Conservation (phyloP, 106 monocot genomes). For the Posidonia australis region DNA sequence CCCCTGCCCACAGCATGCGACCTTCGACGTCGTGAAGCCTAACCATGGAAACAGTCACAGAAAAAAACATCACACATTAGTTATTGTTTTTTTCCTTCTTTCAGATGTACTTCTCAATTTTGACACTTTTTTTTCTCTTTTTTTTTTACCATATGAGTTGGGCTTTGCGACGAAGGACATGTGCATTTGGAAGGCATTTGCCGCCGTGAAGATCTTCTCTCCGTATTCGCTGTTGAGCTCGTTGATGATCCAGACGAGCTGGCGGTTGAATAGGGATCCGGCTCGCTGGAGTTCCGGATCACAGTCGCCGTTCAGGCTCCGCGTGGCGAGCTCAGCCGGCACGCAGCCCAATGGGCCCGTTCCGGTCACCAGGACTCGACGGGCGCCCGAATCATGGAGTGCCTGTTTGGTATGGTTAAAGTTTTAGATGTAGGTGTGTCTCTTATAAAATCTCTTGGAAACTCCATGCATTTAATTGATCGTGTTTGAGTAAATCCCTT, state of each 20-base stretch:
- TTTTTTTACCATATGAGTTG: slow-evolving; percentile 10
- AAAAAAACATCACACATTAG: not conserved
- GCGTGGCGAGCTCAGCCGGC: slow-evolving; percentile 17
- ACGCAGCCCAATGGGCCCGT: slow-evolving; percentile 30
- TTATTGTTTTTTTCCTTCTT: no score
- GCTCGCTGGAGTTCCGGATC: slow-evolving; percentile 21
- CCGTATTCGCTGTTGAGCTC: slow-evolving; percentile 20
- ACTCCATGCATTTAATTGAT: no score
- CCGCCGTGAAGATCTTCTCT: slow-evolving; percentile 14
- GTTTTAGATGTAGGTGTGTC: no score
- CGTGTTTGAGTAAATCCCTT: no score
- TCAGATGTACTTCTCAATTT: no score
- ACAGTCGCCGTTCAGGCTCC: slow-evolving; percentile 23
- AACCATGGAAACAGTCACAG: not conserved
- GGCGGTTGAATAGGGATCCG: slow-evolving; percentile 21
- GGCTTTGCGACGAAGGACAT: slow-evolving; percentile 23
- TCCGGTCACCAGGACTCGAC: slow-evolving; percentile 26
- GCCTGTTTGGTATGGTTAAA: not conserved
- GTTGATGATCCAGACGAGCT: slow-evolving; percentile 17
- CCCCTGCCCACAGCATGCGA: slow-evolving; percentile 89
- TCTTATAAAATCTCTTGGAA: no score
- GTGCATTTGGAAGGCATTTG: slow-evolving; percentile 31
- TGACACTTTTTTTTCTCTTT: no score
- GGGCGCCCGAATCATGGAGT: slow-evolving; percentile 15
- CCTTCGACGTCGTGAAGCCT: slow-evolving; percentile 72